Evolutionary conservation across 805 yeast species (phyloP), one percentile per base, ranked within the genome.

Genomic region (Kurtzmaniella cleridarum): DNA sequence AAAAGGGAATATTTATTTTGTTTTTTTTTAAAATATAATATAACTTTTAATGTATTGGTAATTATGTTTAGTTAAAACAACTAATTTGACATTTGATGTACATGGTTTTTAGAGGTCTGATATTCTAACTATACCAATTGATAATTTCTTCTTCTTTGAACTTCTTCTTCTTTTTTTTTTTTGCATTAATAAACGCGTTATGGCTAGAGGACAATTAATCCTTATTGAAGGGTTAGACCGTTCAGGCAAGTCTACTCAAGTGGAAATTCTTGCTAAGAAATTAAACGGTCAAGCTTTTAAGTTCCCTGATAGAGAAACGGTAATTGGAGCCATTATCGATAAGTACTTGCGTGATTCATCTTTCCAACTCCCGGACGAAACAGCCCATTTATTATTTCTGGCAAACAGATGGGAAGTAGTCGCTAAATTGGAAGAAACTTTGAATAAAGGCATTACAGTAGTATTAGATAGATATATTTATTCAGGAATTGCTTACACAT

Each of bases 391-490:
- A 17, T 64, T 93, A 27, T 93, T 93, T 58, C 79, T 89, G 48
- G 96, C 98, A 1, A 93, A 93, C 53, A 66, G 99, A 46, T 93
- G 99, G 99, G 99, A 93, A 57, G 50, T 78, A 16, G 73, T 71
- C 1, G 59, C 65, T 1, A 55, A 59, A 3, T 78, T 93, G 4
- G 54, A 61, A 9, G 40, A 53, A 1, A 53, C 64, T 10, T 57
- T 89, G 14, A 48, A 59, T 1, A 45, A 56, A 0, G 96, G 96
- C 1, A 55, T 54, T 10, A 69, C 71, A 38, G 73, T 93, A 1
- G 69, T 93, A 0, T 57, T 90, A 41, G 99, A 93, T 56, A 67
- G 99, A 46, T 93, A 91, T 53, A 83, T 85, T 3, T 91, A 86
- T 53, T 88, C 97, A 0, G 98, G 99, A 0, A 77, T 89, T 3